Evolutionary conservation across 768 basidiomycete genomes (phyloP), one percentile per base, ranked within the genome.

Genomic region (Rhizopogon vulgaris): DNA sequence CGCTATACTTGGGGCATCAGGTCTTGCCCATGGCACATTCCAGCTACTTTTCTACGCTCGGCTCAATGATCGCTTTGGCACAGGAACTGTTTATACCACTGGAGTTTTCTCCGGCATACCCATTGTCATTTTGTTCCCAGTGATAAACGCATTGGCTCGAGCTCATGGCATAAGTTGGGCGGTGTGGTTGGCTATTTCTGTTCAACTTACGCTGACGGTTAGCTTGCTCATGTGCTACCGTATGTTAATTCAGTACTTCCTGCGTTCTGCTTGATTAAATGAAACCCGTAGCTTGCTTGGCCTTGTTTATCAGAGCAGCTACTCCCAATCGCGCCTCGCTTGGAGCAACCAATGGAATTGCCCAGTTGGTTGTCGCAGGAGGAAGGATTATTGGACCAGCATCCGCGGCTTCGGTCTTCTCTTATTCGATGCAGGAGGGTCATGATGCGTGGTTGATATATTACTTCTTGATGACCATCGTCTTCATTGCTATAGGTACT

Each of bases 31-130:
- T 12, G 71, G 85, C 1, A 4, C 78, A 11, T 69, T 85, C 58
- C 83, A 87, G 63, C 70, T 80, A 15, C 70, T 82, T 46, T 80
- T 79, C 69, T 90, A 88, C 58, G 75, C 83, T 18, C 66, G 60
- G 34, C 67, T 84, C 18, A 73, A 83, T 49, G 74, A 79, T 37
- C 68, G 70, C 6, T 78, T 75, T 51, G 88, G 87, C 4, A 75
- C 83, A 38, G 82, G 80, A 63, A 72, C 63, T n/a, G 66, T 80
- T 1, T 85, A 82, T 61, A 62, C 77, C 15, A 50, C 60, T 27
- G 82, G 84, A 27, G 64, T 86, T 32, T 60, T 67, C 6, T 69
- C 77, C 25, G 73, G 74, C 32, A 53, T 84, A 24, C 78, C 80
- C 2, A 62, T 77, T 17, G 53, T 74, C 48, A 52, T 64, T 32